A percentile compares a stretch with the other conserved stretches of the same genome.
Evolutionary conservation across 495 filamentous ascomycete genomes (phyloP).

Genomic region (Astrothelium macrocarpum): DNA sequence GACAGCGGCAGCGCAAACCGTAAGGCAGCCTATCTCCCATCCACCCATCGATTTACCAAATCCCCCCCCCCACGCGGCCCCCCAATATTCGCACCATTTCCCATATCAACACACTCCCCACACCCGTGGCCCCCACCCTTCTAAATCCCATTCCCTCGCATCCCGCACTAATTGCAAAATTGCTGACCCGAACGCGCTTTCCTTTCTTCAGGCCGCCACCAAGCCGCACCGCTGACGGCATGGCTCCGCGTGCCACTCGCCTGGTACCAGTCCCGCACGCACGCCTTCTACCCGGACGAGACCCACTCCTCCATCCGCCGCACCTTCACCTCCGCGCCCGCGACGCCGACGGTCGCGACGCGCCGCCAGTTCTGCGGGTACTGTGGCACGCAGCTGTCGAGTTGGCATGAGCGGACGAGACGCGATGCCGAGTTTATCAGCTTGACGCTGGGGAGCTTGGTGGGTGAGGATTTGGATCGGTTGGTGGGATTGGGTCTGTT

Average conservation of each 20-base stretch:
- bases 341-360: conserved; percentile 26
- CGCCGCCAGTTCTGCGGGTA: conserved; percentile 81
- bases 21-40: conserved; percentile 32
- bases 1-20: conserved; percentile 54
- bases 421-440: conserved; percentile 65
- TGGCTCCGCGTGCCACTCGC: conserved; percentile 71
- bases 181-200: not conserved
- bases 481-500: conserved; percentile 61
- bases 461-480: conserved; percentile 51
- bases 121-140: too few species aligned
- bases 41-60: too few species aligned
- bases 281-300: conserved; percentile 70
- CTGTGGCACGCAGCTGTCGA: conserved; percentile 72
- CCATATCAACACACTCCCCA: not conserved
- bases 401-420: conserved; percentile 63
- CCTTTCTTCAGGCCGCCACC: conserved; percentile 45
- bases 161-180: not conserved
- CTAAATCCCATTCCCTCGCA: not conserved
- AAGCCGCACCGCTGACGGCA: conserved; percentile 59
- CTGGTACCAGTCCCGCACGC: conserved; percentile 62
- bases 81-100: not conserved
- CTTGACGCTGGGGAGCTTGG: conserved; percentile 62
- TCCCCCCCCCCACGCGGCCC: too few species aligned
- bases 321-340: conserved; percentile 52
- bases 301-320: conserved; percentile 61